Evolutionary conservation across 306 rosid species (phyloP), one percentile per base, ranked within the genome.

Genomic region (Cajanus cajan): DNA sequence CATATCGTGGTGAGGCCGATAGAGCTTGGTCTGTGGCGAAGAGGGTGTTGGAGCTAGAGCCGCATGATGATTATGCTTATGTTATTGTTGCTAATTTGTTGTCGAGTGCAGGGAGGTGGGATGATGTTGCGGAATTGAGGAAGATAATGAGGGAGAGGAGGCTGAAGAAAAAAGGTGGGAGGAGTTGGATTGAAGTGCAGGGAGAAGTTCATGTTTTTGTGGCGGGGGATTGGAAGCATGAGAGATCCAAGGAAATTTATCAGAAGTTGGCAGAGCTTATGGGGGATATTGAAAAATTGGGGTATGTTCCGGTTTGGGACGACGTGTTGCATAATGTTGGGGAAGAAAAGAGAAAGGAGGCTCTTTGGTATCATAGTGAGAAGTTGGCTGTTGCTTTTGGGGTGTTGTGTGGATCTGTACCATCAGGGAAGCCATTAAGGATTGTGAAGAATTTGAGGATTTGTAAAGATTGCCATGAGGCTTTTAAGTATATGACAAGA

Each of bases 181-280:
- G 88, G 83, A 94, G 98, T 82, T 94, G 98, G 98, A 87, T 94
- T 63, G 98, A 94, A 85, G 89, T 90, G 51, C 87, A 80, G 34
- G 98, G 97, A 41, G 76, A 82, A 78, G 90, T 90, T 79, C 92
- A 90, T 77, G 88, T 85, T 74, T 94, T 94, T 77, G 79, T 86
- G 43, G 96, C 98, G 2, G 93, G 95, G 57, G 98, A 94, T 54
- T 85, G 89, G 82, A 90, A 82, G 83, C 96, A 92, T 34, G 85
- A 80, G 72, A 89, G 92, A 69, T 77, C 73, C 6, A 84, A 59
- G 68, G 92, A 90, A 39, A 86, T 94, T 50, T 87, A 90, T 82
- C 77, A 51, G 21, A 90, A 90, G 85, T 71, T 89, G 63, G 85
- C 24, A 21, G 90, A 87, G 63, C 85, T 94, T 61, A 82, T 80